Evolutionary conservation across 257 asterid genomes (phyloP).

Genomic region (Echites panduratus): DNA sequence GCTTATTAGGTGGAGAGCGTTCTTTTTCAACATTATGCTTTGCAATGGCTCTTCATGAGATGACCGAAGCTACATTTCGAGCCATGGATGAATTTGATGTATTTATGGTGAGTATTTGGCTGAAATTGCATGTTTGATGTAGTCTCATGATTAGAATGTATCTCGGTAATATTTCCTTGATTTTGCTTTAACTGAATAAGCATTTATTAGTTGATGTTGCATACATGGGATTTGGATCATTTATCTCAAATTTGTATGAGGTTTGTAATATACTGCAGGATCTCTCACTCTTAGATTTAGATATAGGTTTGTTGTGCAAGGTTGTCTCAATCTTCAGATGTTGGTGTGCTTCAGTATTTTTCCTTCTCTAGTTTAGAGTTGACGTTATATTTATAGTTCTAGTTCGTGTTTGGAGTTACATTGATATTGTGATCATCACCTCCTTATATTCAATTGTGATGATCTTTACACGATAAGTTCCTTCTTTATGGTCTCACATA

Average conservation of each 20-base stretch:
- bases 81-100: slow-evolving; percentile 99
- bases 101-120: slow-evolving; percentile 59
- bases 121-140: not conserved
- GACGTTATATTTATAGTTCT: not conserved
- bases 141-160: not conserved
- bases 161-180: not conserved
- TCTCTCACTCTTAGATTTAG: not conserved
- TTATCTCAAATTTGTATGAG: not conserved
- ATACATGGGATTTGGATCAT: not conserved
- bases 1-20: slow-evolving; percentile 88
- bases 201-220: not conserved
- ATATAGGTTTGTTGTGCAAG: not conserved
- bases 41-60: slow-evolving; percentile 95
- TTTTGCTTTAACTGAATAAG: not conserved
- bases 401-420: not conserved
- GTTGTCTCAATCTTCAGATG: not conserved
- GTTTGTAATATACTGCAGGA: not conserved
- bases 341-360: not conserved
- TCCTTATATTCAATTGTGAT: not conserved
- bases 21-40: slow-evolving; percentile 95
- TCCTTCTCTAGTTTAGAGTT: not conserved
- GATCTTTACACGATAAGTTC: not conserved
- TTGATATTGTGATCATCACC: not conserved
- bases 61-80: slow-evolving; percentile 98
- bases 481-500: not conserved